Base-by-base conservation (phyloP, 1,139 yeast genomes). In the Candida smagusa region DNA sequence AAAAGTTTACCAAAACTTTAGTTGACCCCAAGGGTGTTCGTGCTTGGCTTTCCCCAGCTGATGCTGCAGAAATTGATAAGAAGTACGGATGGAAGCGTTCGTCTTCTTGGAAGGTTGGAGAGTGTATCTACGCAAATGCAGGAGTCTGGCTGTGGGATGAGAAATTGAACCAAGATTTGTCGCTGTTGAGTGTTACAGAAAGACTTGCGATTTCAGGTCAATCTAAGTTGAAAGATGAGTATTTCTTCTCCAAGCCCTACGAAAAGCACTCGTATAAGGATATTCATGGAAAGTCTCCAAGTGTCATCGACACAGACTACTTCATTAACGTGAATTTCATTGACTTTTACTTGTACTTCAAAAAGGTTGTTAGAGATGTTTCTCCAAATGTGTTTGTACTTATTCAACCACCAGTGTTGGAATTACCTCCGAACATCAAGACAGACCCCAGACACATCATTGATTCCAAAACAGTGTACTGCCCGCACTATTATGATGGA, bases 401-500 rank as follows among this genome's bases (percentile, higher is more conserved):
- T 32, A 62, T 90, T 48, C 96, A 88, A 59, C 85, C 95, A 1
- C 96, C 96, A 2, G 94, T 86, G 0, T 65, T 90, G 46, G 86
- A 84, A 45, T 56, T 76, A 3, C 96, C 97, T 0, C 97, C 97
- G 0, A 58, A 61, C 7, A 60, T 88, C 39, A 72, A 70, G 44
- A 70, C 71, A 6, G 74, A 84, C 13, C 60, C 61, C 1, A 54
- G 71, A 7, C 51, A 68, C 3, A 59, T 80, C 30, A 60, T 87
- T 13, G 95, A 87, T 51, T 57, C 66, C 1, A 76, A 73, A 42
- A 82, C 90, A 0, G 79, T 85, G 0, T 83, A 81, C 49, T 79
- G 95, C 24, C 94, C 95, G 2, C 97, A 90, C 60, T 90, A 82
- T 55, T 90, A 90, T 53, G 97, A 90, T 58, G 97, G 97, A 0